These are phyloP conservation scores for Populus ilicifolia DNA, from an alignment of 345 rosid species.

Conservation along the genomic window DNA sequence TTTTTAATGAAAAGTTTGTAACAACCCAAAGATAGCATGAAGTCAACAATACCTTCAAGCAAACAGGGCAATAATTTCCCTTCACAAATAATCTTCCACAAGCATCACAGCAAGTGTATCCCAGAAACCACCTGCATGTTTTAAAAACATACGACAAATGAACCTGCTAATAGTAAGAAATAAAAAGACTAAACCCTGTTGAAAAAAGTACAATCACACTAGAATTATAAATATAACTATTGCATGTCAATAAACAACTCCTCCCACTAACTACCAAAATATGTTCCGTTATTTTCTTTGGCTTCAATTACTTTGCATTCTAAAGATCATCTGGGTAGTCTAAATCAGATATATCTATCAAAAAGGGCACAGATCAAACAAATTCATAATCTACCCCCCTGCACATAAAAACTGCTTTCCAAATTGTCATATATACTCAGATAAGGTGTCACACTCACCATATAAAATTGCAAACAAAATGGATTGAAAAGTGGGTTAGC, in stretches of 20 bases:
- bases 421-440: neutral
- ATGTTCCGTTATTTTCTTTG: neutral
- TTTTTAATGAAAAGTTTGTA: neutral
- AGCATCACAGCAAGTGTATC: conserved; percentile 98
- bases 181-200: neutral
- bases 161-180: neutral
- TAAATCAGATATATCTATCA: neutral
- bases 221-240: neutral
- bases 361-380: neutral
- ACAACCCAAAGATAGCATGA: neutral
- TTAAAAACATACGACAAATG: conserved; percentile 12
- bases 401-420: neutral
- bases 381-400: neutral
- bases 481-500: neutral
- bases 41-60: conserved; percentile 72
- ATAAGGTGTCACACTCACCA: neutral
- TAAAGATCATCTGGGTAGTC: neutral
- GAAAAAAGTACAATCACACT: neutral
- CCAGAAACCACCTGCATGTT: conserved; percentile 89
- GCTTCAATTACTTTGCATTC: neutral
- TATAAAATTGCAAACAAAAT: neutral
- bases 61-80: conserved; percentile 98
- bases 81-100: conserved; percentile 99
- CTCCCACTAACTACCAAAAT: neutral
- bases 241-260: neutral